Evolutionary conservation across 441 rosid genomes (phyloP), one percentile per base, ranked within the genome.

Genomic region (Populus tomentosa): DNA sequence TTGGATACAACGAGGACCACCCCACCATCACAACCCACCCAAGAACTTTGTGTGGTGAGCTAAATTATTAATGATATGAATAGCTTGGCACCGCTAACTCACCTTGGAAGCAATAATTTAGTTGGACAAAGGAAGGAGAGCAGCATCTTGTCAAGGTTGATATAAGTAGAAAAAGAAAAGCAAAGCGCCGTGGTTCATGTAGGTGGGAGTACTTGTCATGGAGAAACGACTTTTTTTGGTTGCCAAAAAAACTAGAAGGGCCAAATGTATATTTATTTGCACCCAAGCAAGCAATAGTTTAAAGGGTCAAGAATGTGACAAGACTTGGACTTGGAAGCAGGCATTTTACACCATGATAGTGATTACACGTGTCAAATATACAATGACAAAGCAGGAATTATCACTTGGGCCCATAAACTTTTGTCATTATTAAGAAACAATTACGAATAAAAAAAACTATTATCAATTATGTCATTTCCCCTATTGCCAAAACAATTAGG

Each of bases 341-440:
- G 59, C 72, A 68, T 18, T 1, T 67, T 16, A 68, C 36, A 69
- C 26, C 23, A 67, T 69, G 72, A 46, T 50, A 46, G 63, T 26
- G 50, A 75, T 10, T 21, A 67, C 72, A 75, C 78, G 72, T 75
- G 66, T 67, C 67, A 18, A 50, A 5, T 46, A 32, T 26, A 1
- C 13, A 30, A 50, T 30, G 64, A 24, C 30, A 42, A 46, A 42
- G n/a, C 62, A 6, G 5, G 62, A 50, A 32, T 70, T 46, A 21
- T 71, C 63, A 28, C 74, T 1, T 28, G 74, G 74, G 24, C 63
- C 62, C 74, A 24, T 21, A 23, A 32, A 1, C 10, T 24, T 79
- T 69, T 63, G 78, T 62, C 78, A 38, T 28, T 16, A 74, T 64
- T 46, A 35, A 24, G 16, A 80, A 24, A n/a, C 14, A n/a, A 61